A percentile compares a stretch with the other conserved stretches of the same genome.
Evolutionary conservation across 2,329 filamentous ascomycete genomes (phyloP).

Genomic region (Pestalotiopsis sp.): DNA sequence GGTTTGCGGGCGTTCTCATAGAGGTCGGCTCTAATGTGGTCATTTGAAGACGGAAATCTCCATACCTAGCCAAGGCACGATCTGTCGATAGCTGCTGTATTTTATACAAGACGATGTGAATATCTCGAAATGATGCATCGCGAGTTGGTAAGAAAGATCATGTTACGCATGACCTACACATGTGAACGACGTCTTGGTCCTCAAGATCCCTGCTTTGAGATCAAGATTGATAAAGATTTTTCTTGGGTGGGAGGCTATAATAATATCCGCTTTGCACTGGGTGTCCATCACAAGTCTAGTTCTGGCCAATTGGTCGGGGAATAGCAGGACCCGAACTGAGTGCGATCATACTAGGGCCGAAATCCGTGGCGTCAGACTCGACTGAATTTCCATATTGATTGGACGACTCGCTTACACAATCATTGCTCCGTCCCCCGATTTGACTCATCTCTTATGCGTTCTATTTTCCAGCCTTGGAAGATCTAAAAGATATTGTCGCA

Average conservation of each 20-base stretch:
- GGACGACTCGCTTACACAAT: neutral
- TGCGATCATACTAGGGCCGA: neutral
- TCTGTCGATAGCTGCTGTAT: neutral
- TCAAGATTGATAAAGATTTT: neutral
- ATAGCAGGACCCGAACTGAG: neutral
- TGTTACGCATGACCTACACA: no score
- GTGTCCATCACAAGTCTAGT: no score
- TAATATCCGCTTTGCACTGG: neutral
- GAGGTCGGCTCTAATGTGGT: neutral
- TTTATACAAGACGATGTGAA: neutral
- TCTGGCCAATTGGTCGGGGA: neutral
- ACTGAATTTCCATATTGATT: neutral
- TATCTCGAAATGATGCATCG: no score
- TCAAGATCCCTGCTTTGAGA: no score
- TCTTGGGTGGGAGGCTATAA: neutral
- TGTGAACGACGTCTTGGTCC: no score
- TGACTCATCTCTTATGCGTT: neutral
- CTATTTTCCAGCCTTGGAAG: no score
- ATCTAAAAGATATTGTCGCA: no score
- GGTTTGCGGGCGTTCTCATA: constrained; percentile 13
- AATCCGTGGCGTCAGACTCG: neutral
- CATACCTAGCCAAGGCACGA: neutral
- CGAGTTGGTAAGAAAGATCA: no score
- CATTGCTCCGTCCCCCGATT: neutral
- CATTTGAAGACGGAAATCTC: constrained; percentile 1